Percentiles rank a stretch among this genome's conserved stretches.
Conservation (phyloP, 495 filamentous ascomycete genomes). For the Penicillium bialowiezense region DNA sequence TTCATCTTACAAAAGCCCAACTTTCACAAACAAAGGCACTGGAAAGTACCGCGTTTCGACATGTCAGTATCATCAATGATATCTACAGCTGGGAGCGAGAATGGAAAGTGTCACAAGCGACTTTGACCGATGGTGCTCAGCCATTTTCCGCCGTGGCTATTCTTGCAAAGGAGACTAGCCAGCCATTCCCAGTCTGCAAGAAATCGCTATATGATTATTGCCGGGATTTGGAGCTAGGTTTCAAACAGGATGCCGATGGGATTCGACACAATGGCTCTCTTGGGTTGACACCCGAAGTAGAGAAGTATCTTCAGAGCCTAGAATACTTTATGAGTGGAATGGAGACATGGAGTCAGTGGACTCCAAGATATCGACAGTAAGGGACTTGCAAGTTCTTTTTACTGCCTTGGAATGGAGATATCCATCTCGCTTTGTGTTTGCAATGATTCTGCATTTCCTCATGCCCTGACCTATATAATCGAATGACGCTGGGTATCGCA, state of each 20-base stretch:
- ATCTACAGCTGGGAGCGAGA: conserved; percentile 25
- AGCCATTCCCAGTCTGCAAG: conserved; percentile 18
- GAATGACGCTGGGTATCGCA: too few relatives aligned
- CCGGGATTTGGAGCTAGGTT: conserved; percentile 16
- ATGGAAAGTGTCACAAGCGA: conserved; percentile 15
- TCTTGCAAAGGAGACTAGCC: conserved; percentile 17
- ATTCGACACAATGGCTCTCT: background rate
- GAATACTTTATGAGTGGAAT: conserved; percentile 23
- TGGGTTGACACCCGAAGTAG: conserved; percentile 9
- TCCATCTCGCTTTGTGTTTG: too few relatives aligned
- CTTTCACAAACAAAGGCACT: conserved; percentile 3
- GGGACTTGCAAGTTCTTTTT: too few relatives aligned
- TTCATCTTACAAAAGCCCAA: conserved; percentile 7
- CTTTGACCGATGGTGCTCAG: conserved; percentile 15
- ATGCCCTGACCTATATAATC: too few relatives aligned
- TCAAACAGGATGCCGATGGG: conserved; percentile 4
- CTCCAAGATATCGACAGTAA: conserved; percentile 18
- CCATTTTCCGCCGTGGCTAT: conserved; percentile 22
- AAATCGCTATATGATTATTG: conserved; percentile 18
- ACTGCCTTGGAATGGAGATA: too few relatives aligned
- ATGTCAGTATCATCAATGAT: conserved; percentile 21
- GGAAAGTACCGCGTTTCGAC: conserved; percentile 17
- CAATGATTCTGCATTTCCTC: too few relatives aligned
- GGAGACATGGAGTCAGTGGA: conserved; percentile 22
- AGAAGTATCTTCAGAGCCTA: conserved; percentile 15